Evolutionary conservation across 495 filamentous ascomycete species (phyloP), one percentile per base, ranked within the genome.

Genomic region (Cairneyella variabilis): DNA sequence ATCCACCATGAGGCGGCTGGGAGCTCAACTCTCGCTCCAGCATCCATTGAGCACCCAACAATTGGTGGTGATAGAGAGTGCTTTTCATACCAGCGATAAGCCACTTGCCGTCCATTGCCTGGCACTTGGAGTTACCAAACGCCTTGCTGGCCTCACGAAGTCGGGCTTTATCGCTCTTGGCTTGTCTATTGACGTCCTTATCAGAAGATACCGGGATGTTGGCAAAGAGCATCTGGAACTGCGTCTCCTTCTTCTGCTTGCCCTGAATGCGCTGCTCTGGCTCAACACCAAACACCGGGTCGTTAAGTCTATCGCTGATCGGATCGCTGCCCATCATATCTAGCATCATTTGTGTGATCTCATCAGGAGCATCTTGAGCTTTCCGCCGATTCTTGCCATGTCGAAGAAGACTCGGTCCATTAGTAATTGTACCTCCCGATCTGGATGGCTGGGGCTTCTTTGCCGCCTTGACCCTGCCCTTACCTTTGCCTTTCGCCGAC

Each of bases 1-100:
- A 64, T 0, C 83, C 82, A 0, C 83, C 82, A 20, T 62, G 62
- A 0, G 80, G 78, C 11, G 59, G 47, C 0, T 55, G 23, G 0
- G 43, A 22, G 0, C 62, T 70, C 3, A 69, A 64, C 52, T 88
- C 84, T 20, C 80, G 70, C 1, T 69, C 56, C 10, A 78, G 57
- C 83, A 85, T 85, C 64, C 77, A 84, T 0, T 71, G 73, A 3
- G 70, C 71, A 16, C 76, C 80, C 1, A 79, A 52, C 16, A 86
- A 51, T 56, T 86, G 83, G 52, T 83, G 73, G 50, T 70, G 63
- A 38, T 72, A 76, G 0, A 85, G 59, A 2, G 68, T 50, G 1
- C 68, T 66, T 4, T 69, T 66, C 58, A 85, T 71, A 0, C 77
- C 73, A 36, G 67, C 68, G 6, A 82, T 59, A 14, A 58, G 60